Percentiles rank a stretch among this genome's conserved stretches.
Evolutionary conservation across 148 eudicot genomes (phyloP).

Genomic region (Fagopyrum esculentum): DNA sequence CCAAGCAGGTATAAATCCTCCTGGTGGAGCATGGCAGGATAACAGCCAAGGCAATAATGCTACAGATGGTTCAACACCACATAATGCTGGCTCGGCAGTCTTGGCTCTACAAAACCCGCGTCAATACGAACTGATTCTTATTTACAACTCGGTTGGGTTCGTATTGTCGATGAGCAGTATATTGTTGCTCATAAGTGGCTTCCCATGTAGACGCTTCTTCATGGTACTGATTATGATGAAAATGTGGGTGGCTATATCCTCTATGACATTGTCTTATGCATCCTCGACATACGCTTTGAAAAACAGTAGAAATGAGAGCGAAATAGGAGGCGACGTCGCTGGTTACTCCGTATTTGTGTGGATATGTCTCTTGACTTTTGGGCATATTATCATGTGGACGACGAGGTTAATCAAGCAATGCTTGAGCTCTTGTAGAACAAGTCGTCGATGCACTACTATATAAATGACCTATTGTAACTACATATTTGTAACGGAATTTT

Average conservation of each 20-base stretch:
- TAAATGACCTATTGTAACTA: no score
- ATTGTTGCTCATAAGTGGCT: slow-evolving; percentile 13
- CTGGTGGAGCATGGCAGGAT: slow-evolving; percentile 26
- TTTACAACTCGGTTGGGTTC: slow-evolving; percentile 9
- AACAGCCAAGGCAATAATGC: not conserved
- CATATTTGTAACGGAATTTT: no score
- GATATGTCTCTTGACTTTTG: no score
- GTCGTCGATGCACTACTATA: no score
- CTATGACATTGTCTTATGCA: slow-evolving; percentile 6
- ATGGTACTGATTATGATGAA: not conserved
- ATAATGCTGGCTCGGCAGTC: not conserved
- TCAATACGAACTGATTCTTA: not conserved
- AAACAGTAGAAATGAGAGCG: no score
- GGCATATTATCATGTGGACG: no score
- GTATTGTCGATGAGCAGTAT: slow-evolving; percentile 9
- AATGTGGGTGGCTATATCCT: slow-evolving; percentile 14
- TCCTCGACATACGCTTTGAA: not conserved
- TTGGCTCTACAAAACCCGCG: not conserved
- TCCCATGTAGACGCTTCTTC: not conserved
- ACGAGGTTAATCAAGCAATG: no score
- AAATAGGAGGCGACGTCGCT: no score
- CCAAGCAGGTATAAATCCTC: slow-evolving; percentile 23
- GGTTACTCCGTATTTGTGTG: no score
- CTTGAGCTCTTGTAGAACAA: no score
- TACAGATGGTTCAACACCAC: not conserved